Conservation (phyloP, 2,329 filamentous ascomycete species). For the Graphilbum sp. region DNA sequence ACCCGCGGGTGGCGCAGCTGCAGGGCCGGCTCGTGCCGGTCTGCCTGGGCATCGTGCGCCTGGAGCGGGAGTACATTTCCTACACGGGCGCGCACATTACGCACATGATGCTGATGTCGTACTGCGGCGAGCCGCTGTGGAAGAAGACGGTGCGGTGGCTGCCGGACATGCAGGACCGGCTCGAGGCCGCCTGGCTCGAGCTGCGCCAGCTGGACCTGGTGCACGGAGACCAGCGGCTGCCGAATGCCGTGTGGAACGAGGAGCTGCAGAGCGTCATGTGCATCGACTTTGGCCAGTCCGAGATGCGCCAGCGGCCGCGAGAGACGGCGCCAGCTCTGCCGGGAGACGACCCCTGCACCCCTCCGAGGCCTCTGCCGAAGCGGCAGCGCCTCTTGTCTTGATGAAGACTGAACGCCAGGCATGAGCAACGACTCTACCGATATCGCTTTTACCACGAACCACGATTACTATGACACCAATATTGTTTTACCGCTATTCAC, state of each 20-base stretch:
- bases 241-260: constrained; percentile 1
- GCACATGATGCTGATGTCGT: constrained; percentile 1
- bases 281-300: constrained; percentile 2
- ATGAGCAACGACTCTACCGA: too few relatives aligned
- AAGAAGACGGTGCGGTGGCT: background rate
- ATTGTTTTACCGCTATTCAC: too few relatives aligned
- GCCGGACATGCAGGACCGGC: background rate
- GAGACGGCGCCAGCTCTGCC: too few relatives aligned
- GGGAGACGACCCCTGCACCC: too few relatives aligned
- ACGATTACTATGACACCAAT: too few relatives aligned
- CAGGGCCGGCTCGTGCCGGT: constrained; percentile 1
- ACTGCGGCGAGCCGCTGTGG: background rate
- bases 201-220: background rate
- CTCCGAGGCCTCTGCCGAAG: too few relatives aligned
- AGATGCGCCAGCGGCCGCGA: too few relatives aligned
- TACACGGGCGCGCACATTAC: background rate
- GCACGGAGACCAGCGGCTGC: background rate
- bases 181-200: background rate
- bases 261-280: background rate
- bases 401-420: too few relatives aligned
- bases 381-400: too few relatives aligned
- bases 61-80: background rate
- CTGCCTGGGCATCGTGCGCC: background rate
- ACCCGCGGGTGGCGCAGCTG: too few relatives aligned
- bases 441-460: too few relatives aligned